Base-by-base conservation (phyloP, 2,329 filamentous ascomycete species). In the Madurella fahalii region DNA sequence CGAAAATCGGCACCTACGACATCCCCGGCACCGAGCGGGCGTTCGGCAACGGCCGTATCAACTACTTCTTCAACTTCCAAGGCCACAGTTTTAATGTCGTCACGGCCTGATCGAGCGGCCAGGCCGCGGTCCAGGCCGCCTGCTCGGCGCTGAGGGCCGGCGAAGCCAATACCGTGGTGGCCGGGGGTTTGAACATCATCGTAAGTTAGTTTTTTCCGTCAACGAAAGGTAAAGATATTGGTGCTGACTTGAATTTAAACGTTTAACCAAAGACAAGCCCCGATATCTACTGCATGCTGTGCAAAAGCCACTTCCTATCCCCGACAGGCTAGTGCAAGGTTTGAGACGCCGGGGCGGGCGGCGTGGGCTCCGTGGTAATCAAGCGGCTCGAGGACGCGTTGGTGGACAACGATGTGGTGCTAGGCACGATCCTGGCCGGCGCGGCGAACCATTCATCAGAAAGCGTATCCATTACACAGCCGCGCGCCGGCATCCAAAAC, bases 401-500 rank as follows among this genome's bases (percentile, higher is more conserved):
- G 11, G 68, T 66, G 1, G 76, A 80, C 48, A 72, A 73, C 3
- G 74, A 80, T 57, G 67, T 64, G 1, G 70, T 79, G 44, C 73
- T 84, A 17, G 83, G 78, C 44, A 80, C 82, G 61, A 84, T 87
- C 53, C 72, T 80, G 2, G 81, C 76, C 15, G 78, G 80, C 4
- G 78, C 76, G 1, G 2, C 84, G 81, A 56, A 86, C 81, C 15
- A 79, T 12, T 34, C 31, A 12, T 7, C 80, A 9, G 77, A 83
- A 63, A 78, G 82, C 40, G 75, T 81, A 9, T 84, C 81, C 0
- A 85, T 86, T 60, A 86, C 83, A 2, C 80, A 82, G 50, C 83
- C 83, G 2, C 80, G 84, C 64, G 77, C 76, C 16, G 78, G 75
- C 25, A 73, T 80, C 53, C 75, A 76, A 56, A 69, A 84, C 7